A percentile compares a stretch with the other conserved stretches of the same genome.
These are phyloP conservation scores for Zygotorulaspora chibaensis DNA, from an alignment of 805 yeast genomes.

Conservation along the genomic window DNA sequence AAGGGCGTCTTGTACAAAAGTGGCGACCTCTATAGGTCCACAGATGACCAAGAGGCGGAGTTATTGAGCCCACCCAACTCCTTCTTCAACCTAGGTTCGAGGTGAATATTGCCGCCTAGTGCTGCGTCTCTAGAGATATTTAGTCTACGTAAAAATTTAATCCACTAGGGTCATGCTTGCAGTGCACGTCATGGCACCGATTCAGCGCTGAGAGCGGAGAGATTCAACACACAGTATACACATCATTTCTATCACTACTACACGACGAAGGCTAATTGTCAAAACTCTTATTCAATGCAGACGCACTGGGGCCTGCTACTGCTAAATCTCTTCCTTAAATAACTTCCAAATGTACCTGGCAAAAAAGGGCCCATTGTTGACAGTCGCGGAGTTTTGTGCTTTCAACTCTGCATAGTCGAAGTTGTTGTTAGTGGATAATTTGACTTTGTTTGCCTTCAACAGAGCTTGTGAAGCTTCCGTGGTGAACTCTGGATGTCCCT, in stretches of 20 bases:
- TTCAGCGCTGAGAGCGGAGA: no score
- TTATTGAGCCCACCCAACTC: not conserved
- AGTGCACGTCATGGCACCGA: no score
- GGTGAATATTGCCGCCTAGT: no score
- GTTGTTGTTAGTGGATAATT: conserved; percentile 5
- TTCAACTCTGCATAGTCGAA: conserved; percentile 28
- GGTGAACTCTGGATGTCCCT: conserved; percentile 86
- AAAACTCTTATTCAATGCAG: no score
- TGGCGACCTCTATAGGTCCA: conserved; percentile 13
- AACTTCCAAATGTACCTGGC: conserved; percentile 17
- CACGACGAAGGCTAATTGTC: no score
- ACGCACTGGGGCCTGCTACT: no score
- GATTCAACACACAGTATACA: no score
- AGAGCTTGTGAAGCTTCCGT: conserved; percentile 30
- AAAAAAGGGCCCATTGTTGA: conserved; percentile 39
- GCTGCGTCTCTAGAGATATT: not conserved
- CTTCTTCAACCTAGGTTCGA: not conserved
- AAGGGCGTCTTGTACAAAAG: conserved; percentile 48
- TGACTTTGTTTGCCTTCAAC: conserved; percentile 1
- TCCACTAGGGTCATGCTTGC: no score
- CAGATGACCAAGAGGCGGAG: not conserved
- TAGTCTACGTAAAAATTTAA: not conserved
- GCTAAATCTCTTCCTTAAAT: conserved; percentile 6
- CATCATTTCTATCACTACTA: no score
- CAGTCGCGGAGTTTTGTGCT: conserved; percentile 32